phyloP scores from a whole-genome alignment of 139 green algal genomes.

The Chlamydomonas sp. region DNA sequence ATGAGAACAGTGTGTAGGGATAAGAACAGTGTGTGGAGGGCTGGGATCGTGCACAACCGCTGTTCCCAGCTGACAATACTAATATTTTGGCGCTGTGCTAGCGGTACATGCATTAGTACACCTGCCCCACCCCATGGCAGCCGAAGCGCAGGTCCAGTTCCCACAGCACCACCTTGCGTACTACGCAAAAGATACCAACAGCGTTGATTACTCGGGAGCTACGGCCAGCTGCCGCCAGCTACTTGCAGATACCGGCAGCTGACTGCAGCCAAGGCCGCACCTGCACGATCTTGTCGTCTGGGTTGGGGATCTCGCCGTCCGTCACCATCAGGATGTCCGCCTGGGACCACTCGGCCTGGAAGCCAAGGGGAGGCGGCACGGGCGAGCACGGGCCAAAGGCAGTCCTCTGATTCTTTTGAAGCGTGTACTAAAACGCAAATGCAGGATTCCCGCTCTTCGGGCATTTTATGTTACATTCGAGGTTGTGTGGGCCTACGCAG shows the following conservation, averaged over 20 bases:
- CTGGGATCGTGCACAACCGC: no score
- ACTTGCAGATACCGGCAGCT: no score
- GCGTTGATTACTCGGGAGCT: not conserved
- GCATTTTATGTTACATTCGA: not conserved
- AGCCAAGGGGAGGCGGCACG: not conserved
- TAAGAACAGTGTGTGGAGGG: not conserved
- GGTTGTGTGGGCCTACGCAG: no score
- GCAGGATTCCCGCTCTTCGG: not conserved
- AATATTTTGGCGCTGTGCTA: no score
- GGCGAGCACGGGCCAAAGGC: not conserved
- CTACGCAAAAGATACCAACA: no score
- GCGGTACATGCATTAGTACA: no score
- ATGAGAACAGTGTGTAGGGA: not conserved
- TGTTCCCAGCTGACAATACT: no score
- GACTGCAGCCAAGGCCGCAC: not conserved
- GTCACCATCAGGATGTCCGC: conserved; percentile 96
- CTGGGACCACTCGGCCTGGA: conserved; percentile 48
- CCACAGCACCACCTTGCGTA: no score
- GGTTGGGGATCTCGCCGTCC: conserved; percentile 87
- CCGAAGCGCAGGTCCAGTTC: no score
- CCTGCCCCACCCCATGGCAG: no score
- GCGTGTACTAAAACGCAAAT: not conserved
- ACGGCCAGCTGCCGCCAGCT: not conserved
- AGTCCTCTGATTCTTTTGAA: not conserved
- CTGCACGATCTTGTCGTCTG: conserved; percentile 58